A percentile compares a stretch with the other conserved stretches of the same genome.
phyloP scores from a whole-genome alignment of 352 stramenopile genomes.

The Vaucheria bursata region DNA sequence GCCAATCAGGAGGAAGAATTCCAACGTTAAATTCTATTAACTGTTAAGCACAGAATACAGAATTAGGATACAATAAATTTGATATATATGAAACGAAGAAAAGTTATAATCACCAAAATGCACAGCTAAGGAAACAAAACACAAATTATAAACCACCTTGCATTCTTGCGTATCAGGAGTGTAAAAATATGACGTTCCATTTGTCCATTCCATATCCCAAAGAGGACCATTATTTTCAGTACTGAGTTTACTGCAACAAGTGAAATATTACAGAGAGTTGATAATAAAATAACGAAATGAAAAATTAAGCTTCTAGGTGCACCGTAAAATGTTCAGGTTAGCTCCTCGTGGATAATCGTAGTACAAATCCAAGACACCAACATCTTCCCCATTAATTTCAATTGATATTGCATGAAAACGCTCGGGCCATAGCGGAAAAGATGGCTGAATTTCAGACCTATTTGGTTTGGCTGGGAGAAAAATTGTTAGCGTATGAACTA shows the following conservation, averaged over 20 bases:
- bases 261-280: background rate
- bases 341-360: constrained; percentile 30
- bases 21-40: constrained; percentile 39
- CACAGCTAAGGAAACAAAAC: too few species aligned
- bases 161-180: constrained; percentile 11
- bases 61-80: background rate
- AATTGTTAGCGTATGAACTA: too few species aligned
- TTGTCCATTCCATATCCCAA: constrained; percentile 35
- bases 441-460: too few species aligned
- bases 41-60: constrained; percentile 6
- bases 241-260: constrained; percentile 11
- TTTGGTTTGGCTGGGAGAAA: too few species aligned
- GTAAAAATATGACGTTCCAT: constrained; percentile 42
- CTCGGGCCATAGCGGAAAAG: constrained; percentile 30
- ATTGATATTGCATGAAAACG: constrained; percentile 27
- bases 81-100: too few species aligned
- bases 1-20: constrained; percentile 32
- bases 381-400: constrained; percentile 13
- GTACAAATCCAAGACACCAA: constrained; percentile 26
- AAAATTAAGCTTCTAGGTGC: background rate
- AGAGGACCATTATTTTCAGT: constrained; percentile 32
- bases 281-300: background rate
- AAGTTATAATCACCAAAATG: too few species aligned
- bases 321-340: constrained; percentile 41
- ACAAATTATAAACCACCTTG: constrained; percentile 26